Base-by-base conservation (phyloP, 139 green algal species). In the Auxenochlorella pyrenoidosa region DNA sequence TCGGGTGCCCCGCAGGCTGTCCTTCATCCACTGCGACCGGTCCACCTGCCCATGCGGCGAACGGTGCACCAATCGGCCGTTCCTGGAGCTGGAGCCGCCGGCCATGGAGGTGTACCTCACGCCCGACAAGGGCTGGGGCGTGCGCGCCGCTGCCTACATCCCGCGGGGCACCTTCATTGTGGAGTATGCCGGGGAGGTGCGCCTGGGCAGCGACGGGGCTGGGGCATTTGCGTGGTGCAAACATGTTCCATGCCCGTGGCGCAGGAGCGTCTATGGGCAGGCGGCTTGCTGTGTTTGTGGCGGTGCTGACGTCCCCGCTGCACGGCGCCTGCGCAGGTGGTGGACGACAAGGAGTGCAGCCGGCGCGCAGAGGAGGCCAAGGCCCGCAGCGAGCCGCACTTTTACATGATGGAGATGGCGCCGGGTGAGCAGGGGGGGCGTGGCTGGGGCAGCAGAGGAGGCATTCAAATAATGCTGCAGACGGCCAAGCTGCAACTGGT, bases 351-450 rank as follows among this genome's bases (percentile, higher is more conserved):
- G 41, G 94, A 95, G 91, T 90, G 95, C 79, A 51, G 83, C 58
- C 80, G 82, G 28, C 92, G 96, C 71, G 96, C 96, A 91, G 91
- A 93, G 16, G 90, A 92, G 28, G 91, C 92, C 8, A 93, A 93
- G 34, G 85, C 88, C 44, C 80, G 75, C 38, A 91, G 90, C 40
- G 88, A 94, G 85, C 93, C 91, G 44, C 91, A 96, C 89, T 97
- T 96, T 77, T 98, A 98, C 93, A 96, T 98, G 88, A 98, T 98
- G 96, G 95, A 97, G 90, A 92, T 97, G 76, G 81, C 60, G 19
- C 88, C 92, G 0, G 93, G 88, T 79, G 54, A 2, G 83, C 24
- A 58, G 60, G 0, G 28, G 6, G 34, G 26, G 32, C n/a, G 30
- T 28, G 2, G 6, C 34, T 71, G 26, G 47, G 47, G 47, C 47